Evolutionary conservation across 1,284 basidiomycete genomes (phyloP).

Genomic region (Heterobasidion occidentale): DNA sequence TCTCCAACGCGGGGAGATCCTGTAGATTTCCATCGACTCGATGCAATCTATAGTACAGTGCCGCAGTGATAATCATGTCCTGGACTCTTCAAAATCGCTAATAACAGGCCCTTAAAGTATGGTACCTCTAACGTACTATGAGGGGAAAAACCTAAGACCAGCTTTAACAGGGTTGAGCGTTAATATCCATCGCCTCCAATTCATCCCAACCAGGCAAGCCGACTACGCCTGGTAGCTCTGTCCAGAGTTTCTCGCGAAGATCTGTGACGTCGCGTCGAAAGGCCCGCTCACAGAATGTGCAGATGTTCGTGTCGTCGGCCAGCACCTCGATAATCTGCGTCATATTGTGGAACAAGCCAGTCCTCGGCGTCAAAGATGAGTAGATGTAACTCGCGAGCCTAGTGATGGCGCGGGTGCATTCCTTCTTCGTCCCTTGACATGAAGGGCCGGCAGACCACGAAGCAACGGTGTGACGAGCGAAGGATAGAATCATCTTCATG

Average conservation of each 20-base stretch:
- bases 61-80: no score
- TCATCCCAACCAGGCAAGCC: constrained; percentile 40
- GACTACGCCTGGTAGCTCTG: constrained; percentile 35
- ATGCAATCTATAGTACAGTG: no score
- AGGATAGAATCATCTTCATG: constrained; percentile 40
- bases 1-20: no score
- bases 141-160: no score
- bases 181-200: constrained; percentile 24
- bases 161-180: background rate
- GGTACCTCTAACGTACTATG: no score
- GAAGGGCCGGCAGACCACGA: constrained; percentile 18
- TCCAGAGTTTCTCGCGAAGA: constrained; percentile 37
- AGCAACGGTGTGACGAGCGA: constrained; percentile 37
- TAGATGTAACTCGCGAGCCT: constrained; percentile 34
- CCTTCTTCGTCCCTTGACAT: constrained; percentile 15
- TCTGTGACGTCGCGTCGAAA: constrained; percentile 34
- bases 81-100: no score
- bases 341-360: constrained; percentile 48
- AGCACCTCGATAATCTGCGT: constrained; percentile 38
- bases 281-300: constrained; percentile 32
- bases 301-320: constrained; percentile 28
- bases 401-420: constrained; percentile 36
- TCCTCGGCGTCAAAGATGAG: constrained; percentile 43
- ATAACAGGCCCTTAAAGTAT: no score
- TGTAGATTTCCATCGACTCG: no score